Conservation (phyloP, 2,329 filamentous ascomycete genomes). For the Penicillium polonicum region DNA sequence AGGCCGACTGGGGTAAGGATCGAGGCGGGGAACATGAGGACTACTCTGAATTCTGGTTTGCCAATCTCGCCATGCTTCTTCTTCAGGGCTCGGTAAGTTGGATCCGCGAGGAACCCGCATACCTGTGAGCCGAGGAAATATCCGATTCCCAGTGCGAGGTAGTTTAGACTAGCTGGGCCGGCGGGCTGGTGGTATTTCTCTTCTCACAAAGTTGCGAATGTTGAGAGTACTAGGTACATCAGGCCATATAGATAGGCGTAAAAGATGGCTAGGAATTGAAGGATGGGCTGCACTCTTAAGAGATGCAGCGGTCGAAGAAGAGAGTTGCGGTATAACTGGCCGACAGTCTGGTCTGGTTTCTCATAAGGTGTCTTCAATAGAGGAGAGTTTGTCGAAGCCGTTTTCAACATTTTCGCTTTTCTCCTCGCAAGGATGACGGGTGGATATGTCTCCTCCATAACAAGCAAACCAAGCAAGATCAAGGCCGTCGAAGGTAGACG, state of each 20-base stretch:
- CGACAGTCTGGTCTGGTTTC: constrained; percentile 18
- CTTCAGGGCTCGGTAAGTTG: not conserved
- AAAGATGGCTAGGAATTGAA: constrained; percentile 52
- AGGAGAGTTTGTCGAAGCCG: constrained; percentile 22
- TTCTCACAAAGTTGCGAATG: constrained; percentile 57
- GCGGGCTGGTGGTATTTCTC: constrained; percentile 50
- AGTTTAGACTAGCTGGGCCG: constrained; percentile 57
- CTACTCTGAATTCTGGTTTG: constrained; percentile 58
- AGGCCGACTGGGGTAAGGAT: constrained; percentile 51
- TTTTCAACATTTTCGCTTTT: constrained; percentile 39
- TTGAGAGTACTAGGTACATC: constrained; percentile 59
- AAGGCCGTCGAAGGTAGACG: constrained; percentile 59
- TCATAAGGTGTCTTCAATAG: constrained; percentile 31
- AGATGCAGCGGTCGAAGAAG: constrained; percentile 54
- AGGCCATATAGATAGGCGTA: constrained; percentile 57
- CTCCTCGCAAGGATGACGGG: constrained; percentile 59
- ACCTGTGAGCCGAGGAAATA: constrained; percentile 54
- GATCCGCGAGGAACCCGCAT: constrained; percentile 1
- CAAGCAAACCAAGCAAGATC: constrained; percentile 57
- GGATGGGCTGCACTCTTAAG: constrained; percentile 54
- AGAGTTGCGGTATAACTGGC: constrained; percentile 31
- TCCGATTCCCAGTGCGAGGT: constrained; percentile 58
- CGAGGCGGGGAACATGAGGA: constrained; percentile 53
- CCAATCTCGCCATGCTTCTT: not conserved
- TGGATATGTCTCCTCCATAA: constrained; percentile 61